phyloP scores from a whole-genome alignment of 2,329 filamentous ascomycete species.

The Sporothrix brunneoviolacea region DNA sequence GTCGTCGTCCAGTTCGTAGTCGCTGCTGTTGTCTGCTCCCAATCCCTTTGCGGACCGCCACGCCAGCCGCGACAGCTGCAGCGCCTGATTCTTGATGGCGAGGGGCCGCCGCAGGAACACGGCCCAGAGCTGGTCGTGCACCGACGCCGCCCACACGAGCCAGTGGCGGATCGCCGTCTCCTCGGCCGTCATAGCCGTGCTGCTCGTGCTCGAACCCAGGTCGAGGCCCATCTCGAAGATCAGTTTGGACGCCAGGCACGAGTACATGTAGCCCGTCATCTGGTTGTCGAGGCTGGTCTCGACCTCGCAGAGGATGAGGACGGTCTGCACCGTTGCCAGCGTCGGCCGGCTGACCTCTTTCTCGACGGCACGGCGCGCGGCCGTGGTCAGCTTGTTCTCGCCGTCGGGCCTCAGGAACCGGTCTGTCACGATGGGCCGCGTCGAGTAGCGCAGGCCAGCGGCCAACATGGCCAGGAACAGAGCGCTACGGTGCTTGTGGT shows the following conservation, averaged over 20 bases:
- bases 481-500: conserved; percentile 3
- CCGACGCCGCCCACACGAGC: conserved; percentile 14
- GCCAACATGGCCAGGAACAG: conserved; percentile 16
- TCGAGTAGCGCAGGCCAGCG: conserved; percentile 10
- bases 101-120: conserved; percentile 10
- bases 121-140: conserved; percentile 15
- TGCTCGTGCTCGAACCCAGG: conserved; percentile 4
- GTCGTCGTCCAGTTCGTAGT: not conserved
- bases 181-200: conserved; percentile 2
- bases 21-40: not conserved
- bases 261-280: conserved; percentile 16
- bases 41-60: conserved; percentile 6
- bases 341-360: conserved; percentile 8
- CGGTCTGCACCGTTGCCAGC: conserved; percentile 12
- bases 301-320: conserved; percentile 14
- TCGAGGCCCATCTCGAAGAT: conserved; percentile 14
- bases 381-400: conserved; percentile 8
- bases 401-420: not conserved
- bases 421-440: conserved; percentile 5
- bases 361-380: conserved; percentile 8
- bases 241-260: conserved; percentile 12
- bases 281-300: conserved; percentile 12
- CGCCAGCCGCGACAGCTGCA: conserved; percentile 11
- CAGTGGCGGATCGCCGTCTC: conserved; percentile 14
- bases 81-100: conserved; percentile 9